A percentile compares a stretch with the other conserved stretches of the same genome.
These are phyloP conservation scores for Graphium sp. DNA, from an alignment of 2,329 filamentous ascomycete species.

Conservation along the genomic window DNA sequence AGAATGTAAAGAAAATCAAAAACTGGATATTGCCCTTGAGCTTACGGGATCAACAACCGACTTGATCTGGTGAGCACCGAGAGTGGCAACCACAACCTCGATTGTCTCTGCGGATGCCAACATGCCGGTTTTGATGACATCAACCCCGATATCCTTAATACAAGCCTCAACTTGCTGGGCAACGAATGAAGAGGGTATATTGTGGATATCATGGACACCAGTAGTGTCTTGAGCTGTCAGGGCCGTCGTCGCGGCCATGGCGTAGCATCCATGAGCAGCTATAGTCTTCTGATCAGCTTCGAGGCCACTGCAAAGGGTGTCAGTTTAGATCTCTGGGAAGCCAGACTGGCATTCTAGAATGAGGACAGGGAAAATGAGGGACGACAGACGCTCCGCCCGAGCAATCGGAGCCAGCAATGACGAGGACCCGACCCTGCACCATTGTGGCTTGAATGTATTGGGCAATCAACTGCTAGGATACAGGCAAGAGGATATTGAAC, in stretches of 20 bases:
- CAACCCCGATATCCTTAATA: slow-evolving; percentile 67
- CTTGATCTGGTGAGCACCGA: slow-evolving; percentile 8
- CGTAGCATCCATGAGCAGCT: slow-evolving; percentile 82
- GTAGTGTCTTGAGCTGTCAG: slow-evolving; percentile 91
- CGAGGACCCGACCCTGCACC: too few species aligned
- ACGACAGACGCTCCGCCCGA: slow-evolving; percentile 64
- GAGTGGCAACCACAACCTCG: slow-evolving; percentile 14
- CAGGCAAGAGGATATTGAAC: too few species aligned
- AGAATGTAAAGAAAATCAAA: neutral
- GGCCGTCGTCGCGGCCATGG: slow-evolving; percentile 88
- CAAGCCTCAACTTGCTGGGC: slow-evolving; percentile 73
- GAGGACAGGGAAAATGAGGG: slow-evolving; percentile 4
- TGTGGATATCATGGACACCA: slow-evolving; percentile 67
- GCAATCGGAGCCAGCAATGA: slow-evolving; percentile 80
- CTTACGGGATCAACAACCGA: slow-evolving; percentile 21
- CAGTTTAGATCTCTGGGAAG: neutral
- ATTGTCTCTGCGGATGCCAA: slow-evolving; percentile 19
- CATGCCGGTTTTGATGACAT: slow-evolving; percentile 73
- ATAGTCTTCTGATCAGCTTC: slow-evolving; percentile 95
- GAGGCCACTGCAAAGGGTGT: slow-evolving; percentile 45
- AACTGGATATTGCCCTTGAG: too few species aligned
- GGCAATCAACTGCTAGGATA: too few species aligned
- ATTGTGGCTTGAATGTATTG: too few species aligned
- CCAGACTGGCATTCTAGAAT: neutral
- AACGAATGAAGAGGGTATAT: slow-evolving; percentile 64